These are phyloP conservation scores for Trichaptum fuscoviolaceum DNA, from an alignment of 768 basidiomycete species.

Conservation along the genomic window DNA sequence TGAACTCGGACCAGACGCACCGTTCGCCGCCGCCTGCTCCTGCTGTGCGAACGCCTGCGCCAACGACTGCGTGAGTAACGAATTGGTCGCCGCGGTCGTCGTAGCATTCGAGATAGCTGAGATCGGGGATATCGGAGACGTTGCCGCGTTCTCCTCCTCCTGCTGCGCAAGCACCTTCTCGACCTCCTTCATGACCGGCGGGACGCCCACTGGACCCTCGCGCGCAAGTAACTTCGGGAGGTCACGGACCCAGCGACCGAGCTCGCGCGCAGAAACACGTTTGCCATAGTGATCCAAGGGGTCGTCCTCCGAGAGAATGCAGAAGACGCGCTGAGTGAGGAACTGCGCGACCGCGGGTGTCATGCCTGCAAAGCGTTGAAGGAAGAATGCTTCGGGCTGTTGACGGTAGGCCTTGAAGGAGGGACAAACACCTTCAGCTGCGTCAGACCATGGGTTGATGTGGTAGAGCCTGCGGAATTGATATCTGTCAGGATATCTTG, in stretches of 20 bases:
- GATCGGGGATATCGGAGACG: not conserved
- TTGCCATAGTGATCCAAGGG: constrained; percentile 47
- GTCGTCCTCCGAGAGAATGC: constrained; percentile 50
- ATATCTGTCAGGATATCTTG: constrained; percentile 10
- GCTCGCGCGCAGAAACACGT: constrained; percentile 75
- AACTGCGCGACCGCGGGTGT: constrained; percentile 81
- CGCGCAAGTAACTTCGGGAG: constrained; percentile 51
- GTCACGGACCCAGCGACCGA: constrained; percentile 81
- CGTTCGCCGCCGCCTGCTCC: not conserved
- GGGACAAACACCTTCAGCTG: constrained; percentile 69
- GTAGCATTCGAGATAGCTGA: not conserved
- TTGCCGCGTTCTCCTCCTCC: not conserved
- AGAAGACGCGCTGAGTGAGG: constrained; percentile 81
- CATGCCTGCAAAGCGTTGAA: constrained; percentile 88
- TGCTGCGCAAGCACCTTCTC: not conserved
- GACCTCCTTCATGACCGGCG: not conserved
- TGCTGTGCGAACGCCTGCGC: not conserved
- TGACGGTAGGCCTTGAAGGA: constrained; percentile 80
- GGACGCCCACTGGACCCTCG: not conserved
- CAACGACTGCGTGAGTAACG: not conserved
- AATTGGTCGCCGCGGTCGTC: not conserved
- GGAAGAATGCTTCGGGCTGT: constrained; percentile 81
- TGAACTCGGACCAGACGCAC: constrained; percentile 21
- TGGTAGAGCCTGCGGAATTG: constrained; percentile 76
- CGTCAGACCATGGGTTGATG: constrained; percentile 97